Evolutionary conservation across 768 basidiomycete genomes (phyloP).

Genomic region (Suillus subalutaceus): DNA sequence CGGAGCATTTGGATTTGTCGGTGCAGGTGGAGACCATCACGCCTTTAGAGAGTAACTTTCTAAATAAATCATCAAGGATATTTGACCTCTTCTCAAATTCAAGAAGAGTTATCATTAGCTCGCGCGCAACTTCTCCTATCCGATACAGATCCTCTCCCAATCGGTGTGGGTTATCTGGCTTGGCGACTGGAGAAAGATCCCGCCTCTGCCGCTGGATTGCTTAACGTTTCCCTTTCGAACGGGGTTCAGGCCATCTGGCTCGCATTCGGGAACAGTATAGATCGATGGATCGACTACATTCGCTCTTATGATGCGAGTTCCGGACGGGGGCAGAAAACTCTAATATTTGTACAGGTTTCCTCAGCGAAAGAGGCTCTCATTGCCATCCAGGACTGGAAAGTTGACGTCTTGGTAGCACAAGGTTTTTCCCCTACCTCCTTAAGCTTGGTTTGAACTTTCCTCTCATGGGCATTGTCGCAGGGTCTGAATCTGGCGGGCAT

Average conservation of each 20-base stretch:
- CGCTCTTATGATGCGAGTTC: constrained; percentile 53
- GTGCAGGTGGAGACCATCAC: constrained; percentile 47
- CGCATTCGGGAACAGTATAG: constrained; percentile 63
- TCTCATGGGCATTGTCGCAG: constrained; percentile 38
- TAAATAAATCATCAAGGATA: constrained; percentile 43
- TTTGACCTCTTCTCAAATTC: constrained; percentile 45
- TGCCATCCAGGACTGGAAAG: constrained; percentile 69
- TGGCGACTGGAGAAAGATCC: constrained; percentile 67
- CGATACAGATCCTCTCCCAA: constrained; percentile 42
- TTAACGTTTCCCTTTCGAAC: constrained; percentile 55
- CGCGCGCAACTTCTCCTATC: constrained; percentile 42
- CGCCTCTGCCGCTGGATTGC: constrained; percentile 40
- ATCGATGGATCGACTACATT: constrained; percentile 62
- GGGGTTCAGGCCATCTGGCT: constrained; percentile 74
- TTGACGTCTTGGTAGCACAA: constrained; percentile 78
- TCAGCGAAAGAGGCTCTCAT: constrained; percentile 59
- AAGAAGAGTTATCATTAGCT: constrained; percentile 55
- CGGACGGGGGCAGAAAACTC: constrained; percentile 44
- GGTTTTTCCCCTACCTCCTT: constrained; percentile 43
- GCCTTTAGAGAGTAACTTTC: constrained; percentile 11
- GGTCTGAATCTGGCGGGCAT: constrained; percentile 82
- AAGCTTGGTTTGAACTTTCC: constrained; percentile 6
- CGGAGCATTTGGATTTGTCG: constrained; percentile 78
- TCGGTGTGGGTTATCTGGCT: constrained; percentile 76
- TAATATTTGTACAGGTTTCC: constrained; percentile 68